Conservation (phyloP, 306 rosid genomes). For the Vachellia pachyceras region DNA sequence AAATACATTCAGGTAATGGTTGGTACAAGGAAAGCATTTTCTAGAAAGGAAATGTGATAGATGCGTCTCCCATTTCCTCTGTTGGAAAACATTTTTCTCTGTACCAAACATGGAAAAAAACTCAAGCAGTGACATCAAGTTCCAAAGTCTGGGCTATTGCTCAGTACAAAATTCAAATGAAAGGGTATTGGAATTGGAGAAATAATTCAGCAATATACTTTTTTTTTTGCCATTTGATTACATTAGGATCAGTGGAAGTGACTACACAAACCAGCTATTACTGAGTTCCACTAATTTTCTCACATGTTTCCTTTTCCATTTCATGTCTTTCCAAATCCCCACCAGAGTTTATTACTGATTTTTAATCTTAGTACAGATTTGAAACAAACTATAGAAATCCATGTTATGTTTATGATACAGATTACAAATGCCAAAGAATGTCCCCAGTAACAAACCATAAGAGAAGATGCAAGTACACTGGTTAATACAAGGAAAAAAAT, state of each 20-base stretch:
- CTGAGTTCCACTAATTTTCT: neutral
- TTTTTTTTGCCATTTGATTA: neutral
- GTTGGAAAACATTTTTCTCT: neutral
- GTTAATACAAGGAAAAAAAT: neutral
- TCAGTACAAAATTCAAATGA: constrained; percentile 11
- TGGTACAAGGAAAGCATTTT: neutral
- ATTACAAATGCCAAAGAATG: neutral
- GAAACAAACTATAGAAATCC: neutral
- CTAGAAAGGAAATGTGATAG: neutral
- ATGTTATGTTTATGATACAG: neutral
- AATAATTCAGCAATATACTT: constrained; percentile 3
- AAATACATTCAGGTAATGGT: neutral
- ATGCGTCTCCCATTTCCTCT: neutral
- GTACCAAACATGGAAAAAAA: neutral
- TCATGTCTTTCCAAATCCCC: neutral
- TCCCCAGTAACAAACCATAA: constrained; percentile 9
- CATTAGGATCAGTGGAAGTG: neutral
- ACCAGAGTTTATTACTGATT: neutral
- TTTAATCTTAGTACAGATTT: neutral
- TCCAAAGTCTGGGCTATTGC: neutral
- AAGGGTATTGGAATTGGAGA: constrained; percentile 2
- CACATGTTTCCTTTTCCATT: neutral
- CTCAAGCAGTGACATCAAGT: too few relatives aligned
- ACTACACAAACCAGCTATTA: neutral
- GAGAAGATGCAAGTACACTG: constrained; percentile 1